Percentiles rank a stretch among this genome's conserved stretches.
These are phyloP conservation scores for Microdochium trichocladiopsis DNA, from an alignment of 2,329 filamentous ascomycete genomes.

Conservation along the genomic window DNA sequence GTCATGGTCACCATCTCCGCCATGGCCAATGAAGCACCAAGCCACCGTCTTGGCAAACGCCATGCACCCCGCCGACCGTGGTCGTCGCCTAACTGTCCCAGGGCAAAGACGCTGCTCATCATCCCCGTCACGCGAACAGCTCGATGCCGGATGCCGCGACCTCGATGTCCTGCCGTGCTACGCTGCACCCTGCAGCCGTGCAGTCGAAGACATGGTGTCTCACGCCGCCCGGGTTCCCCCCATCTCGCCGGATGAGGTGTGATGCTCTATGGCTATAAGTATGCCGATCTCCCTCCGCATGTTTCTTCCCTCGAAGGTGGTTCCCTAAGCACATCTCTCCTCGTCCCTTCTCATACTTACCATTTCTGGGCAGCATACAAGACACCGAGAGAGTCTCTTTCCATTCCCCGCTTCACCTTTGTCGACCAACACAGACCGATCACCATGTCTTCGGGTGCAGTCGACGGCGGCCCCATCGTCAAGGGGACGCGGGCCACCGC, in stretches of 20 bases:
- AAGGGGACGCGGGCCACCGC: conserved; percentile 58
- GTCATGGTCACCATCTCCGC: background rate
- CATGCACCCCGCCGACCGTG: background rate
- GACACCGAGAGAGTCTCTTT: background rate
- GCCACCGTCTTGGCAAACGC: background rate
- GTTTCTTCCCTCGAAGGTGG: background rate
- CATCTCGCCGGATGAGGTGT: too few species aligned
- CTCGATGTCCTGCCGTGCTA: background rate
- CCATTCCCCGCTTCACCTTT: background rate
- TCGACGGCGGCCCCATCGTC: conserved; percentile 54
- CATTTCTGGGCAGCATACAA: background rate
- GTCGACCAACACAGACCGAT: background rate
- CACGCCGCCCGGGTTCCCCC: too few species aligned
- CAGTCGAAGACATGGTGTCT: background rate
- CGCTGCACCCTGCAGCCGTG: background rate
- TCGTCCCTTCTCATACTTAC: background rate
- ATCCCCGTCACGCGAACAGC: background rate
- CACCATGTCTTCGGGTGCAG: background rate
- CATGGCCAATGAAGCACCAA: background rate
- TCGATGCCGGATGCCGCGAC: background rate
- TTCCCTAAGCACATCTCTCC: background rate
- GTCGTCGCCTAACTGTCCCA: background rate
- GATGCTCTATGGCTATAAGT: background rate
- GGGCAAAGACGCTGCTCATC: background rate
- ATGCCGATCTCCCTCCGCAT: background rate